Evolutionary conservation across 805 yeast species (phyloP), one percentile per base, ranked within the genome.

Genomic region (Ogataea pignaliae): DNA sequence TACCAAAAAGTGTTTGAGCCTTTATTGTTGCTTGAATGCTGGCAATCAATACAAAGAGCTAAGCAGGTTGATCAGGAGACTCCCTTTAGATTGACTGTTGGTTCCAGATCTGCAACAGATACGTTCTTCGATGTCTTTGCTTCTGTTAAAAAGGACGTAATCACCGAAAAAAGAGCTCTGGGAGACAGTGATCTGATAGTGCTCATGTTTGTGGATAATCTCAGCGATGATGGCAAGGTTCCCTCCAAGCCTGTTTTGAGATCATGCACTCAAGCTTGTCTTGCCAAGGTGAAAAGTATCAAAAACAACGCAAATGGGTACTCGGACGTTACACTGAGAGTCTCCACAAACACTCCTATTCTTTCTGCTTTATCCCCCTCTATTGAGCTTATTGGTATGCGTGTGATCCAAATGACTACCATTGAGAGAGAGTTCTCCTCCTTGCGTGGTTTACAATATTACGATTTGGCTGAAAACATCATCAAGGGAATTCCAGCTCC

Each of bases 381-480:
- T 38, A 65, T 83, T 8, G 75, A 76, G 16, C 60, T 91, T 3
- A 74, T 77, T 38, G 89, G 82, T 14, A 74, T 88, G 75, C 75
- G 78, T 43, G 83, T 90, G 2, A 83, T 86, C 78, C 93, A 83
- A 54, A 81, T 93, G 89, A 76, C 85, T 1, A 91, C 99, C 0
- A 76, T 90, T 13, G 99, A 93, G 62, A 82, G 99, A 69, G 99
- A 93, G 60, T 95, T 71, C 55, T 76, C 90, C 0, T 85, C 99
- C 0, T 66, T 95, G 52, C 78, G 74, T 59, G 97, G 95, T 1
- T 69, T 93, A 42, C 83, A 76, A 41, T 89, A 84, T 60, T 95
- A 89, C 57, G 95, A 88, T 56, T 65, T 95, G 34, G 69, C 76
- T n/a, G 71, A 77, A 15, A 73, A 77, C 31, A 86, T 93, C 36